These are phyloP conservation scores for Crucihimalaya himalaica DNA, from an alignment of 345 rosid genomes.

Conservation along the genomic window DNA sequence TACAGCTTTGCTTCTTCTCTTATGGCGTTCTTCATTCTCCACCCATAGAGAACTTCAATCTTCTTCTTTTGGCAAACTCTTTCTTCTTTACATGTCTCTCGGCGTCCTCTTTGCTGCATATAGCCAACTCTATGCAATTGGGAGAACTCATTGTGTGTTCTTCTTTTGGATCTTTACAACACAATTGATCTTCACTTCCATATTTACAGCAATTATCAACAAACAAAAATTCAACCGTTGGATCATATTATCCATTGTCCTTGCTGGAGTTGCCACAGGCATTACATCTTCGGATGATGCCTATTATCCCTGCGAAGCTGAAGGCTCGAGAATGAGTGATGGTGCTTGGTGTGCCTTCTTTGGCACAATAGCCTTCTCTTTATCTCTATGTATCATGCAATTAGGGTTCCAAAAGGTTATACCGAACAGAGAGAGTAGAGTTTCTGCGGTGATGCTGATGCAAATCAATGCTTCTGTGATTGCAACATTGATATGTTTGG, in stretches of 20 bases:
- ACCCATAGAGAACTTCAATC: neutral
- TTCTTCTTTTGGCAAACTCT: slow-evolving; percentile 6
- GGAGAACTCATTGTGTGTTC: slow-evolving; percentile 40
- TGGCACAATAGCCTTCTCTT: slow-evolving; percentile 48
- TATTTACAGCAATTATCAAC: slow-evolving; percentile 49
- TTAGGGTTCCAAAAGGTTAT: slow-evolving; percentile 43
- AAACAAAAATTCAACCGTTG: slow-evolving; percentile 51
- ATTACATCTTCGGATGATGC: slow-evolving; percentile 44
- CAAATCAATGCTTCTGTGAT: slow-evolving; percentile 35
- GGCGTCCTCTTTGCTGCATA: slow-evolving; percentile 44
- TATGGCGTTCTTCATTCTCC: slow-evolving; percentile 24
- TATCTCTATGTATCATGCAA: slow-evolving; percentile 48
- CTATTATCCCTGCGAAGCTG: slow-evolving; percentile 31
- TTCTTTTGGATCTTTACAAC: slow-evolving; percentile 47
- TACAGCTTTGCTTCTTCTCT: slow-evolving; percentile 15
- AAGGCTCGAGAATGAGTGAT: slow-evolving; percentile 18
- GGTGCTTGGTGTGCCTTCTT: slow-evolving; percentile 41
- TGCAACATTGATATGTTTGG: slow-evolving; percentile 35
- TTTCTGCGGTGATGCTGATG: slow-evolving; percentile 23
- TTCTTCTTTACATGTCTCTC: slow-evolving; percentile 40
- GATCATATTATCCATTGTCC: slow-evolving; percentile 45
- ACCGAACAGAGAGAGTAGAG: slow-evolving; percentile 8
- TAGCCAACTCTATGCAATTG: slow-evolving; percentile 42
- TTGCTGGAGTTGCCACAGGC: slow-evolving; percentile 47
- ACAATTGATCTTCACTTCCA: slow-evolving; percentile 50